Percentiles rank a stretch among this genome's conserved stretches.
Conservation (phyloP, 306 rosid species). For the Astragalus glycyphyllos region DNA sequence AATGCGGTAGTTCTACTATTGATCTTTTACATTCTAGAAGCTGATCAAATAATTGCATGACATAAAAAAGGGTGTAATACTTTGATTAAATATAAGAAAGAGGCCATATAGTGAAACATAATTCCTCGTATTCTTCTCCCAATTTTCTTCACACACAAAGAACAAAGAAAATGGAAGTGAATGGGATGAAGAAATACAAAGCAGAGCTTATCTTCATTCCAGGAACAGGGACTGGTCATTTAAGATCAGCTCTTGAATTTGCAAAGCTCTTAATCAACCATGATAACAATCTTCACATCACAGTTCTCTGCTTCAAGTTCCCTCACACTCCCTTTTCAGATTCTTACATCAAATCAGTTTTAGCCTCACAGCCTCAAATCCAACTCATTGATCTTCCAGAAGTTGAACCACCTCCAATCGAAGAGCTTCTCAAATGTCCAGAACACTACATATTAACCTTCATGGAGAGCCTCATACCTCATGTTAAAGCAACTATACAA, state of each 20-base stretch:
- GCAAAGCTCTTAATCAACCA: conserved; percentile 50
- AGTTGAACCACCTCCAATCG: conserved; percentile 36
- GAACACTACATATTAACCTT: conserved; percentile 30
- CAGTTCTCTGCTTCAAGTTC: conserved; percentile 51
- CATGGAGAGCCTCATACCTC: conserved; percentile 50
- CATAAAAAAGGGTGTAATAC: no score
- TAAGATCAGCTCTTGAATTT: conserved; percentile 51
- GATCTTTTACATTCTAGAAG: no score
- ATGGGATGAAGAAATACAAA: no score
- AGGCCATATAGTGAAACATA: no score
- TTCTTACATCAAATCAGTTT: conserved; percentile 46
- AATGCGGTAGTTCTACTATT: no score
- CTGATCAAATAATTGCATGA: no score
- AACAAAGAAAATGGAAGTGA: no score
- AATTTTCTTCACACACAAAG: no score
- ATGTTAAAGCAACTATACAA: conserved; percentile 37
- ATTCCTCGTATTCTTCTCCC: no score
- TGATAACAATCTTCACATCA: conserved; percentile 44
- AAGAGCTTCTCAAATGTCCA: background rate
- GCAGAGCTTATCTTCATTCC: no score
- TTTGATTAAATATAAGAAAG: no score
- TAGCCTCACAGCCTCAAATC: conserved; percentile 50
- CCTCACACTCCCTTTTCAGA: conserved; percentile 27
- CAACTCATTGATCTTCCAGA: conserved; percentile 54
- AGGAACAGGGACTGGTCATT: conserved; percentile 44